These are phyloP conservation scores for Anaeramoeba flamelloides DNA, from an alignment of 78 protist genomes.

Conservation along the genomic window DNA sequence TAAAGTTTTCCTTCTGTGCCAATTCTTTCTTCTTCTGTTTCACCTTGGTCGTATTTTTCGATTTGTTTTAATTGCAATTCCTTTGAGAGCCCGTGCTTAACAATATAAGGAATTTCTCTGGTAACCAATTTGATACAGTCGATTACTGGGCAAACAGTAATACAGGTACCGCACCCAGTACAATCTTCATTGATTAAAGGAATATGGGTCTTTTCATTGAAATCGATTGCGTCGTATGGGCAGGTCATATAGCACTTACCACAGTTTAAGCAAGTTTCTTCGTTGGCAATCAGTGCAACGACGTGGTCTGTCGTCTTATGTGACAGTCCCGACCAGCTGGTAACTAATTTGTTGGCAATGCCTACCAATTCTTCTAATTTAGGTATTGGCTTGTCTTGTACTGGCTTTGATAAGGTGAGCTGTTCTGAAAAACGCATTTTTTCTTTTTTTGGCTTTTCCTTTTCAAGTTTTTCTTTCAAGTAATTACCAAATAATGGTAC, in stretches of 20 bases:
- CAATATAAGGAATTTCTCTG: slow-evolving; percentile 15
- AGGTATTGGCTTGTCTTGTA: background rate
- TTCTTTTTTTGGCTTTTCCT: background rate
- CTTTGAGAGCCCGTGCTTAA: no score
- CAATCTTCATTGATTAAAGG: slow-evolving; percentile 64
- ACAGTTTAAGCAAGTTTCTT: slow-evolving; percentile 82
- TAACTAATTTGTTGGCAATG: no score
- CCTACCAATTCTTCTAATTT: slow-evolving; percentile 22
- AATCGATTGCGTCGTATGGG: slow-evolving; percentile 44
- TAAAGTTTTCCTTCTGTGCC: no score
- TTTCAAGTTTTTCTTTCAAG: slow-evolving; percentile 7
- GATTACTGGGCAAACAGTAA: slow-evolving; percentile 57
- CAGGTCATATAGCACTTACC: slow-evolving; percentile 87
- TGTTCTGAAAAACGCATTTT: background rate
- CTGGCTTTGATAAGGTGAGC: slow-evolving; percentile 2
- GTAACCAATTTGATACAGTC: slow-evolving; percentile 81
- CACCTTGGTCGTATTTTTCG: no score
- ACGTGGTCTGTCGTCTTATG: slow-evolving; percentile 56
- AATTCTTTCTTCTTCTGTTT: no score
- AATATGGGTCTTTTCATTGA: slow-evolving; percentile 62
- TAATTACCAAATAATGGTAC: slow-evolving; percentile 22
- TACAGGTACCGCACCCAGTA: slow-evolving; percentile 72
- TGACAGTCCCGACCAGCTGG: slow-evolving; percentile 45
- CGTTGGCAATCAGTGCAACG: slow-evolving; percentile 72
- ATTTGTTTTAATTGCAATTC: no score